Conservation (phyloP, 768 basidiomycete genomes). For the Lyophyllum atratum region DNA sequence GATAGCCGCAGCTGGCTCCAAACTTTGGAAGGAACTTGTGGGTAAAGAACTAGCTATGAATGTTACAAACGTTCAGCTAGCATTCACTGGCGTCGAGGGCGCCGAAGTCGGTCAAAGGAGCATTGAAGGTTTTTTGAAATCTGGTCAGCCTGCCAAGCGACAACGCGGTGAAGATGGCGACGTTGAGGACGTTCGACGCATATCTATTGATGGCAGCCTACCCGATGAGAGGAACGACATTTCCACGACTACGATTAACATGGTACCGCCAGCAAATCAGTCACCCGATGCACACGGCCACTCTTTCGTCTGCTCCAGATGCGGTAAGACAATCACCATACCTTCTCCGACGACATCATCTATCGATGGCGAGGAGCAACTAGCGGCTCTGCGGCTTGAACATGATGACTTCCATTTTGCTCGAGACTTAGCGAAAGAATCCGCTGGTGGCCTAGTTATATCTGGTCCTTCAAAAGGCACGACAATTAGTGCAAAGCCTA, state of each 20-base stretch:
- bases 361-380: conserved; percentile 33
- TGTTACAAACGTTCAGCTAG: conserved; percentile 70
- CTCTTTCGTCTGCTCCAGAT: conserved; percentile 62
- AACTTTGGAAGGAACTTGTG: conserved; percentile 87
- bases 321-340: conserved; percentile 47
- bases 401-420: conserved; percentile 93
- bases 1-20: conserved; percentile 74
- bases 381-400: conserved; percentile 57
- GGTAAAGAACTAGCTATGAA: conserved; percentile 57
- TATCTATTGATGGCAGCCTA: conserved; percentile 2
- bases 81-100: conserved; percentile 77
- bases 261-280: neutral
- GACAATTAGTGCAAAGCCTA: neutral
- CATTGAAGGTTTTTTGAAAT: conserved; percentile 85
- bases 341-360: conserved; percentile 18
- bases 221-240: neutral
- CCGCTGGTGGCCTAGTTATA: conserved; percentile 21
- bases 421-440: conserved; percentile 62
- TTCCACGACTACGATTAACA: neutral
- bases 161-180: conserved; percentile 31
- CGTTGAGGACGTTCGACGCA: conserved; percentile 7
- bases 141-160: conserved; percentile 38
- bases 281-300: conserved; percentile 8
- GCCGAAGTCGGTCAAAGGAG: conserved; percentile 79
- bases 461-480: conserved; percentile 14